Conservation (phyloP, 192 early-diverging fungal species). For the Pilobolus umbonatus region DNA sequence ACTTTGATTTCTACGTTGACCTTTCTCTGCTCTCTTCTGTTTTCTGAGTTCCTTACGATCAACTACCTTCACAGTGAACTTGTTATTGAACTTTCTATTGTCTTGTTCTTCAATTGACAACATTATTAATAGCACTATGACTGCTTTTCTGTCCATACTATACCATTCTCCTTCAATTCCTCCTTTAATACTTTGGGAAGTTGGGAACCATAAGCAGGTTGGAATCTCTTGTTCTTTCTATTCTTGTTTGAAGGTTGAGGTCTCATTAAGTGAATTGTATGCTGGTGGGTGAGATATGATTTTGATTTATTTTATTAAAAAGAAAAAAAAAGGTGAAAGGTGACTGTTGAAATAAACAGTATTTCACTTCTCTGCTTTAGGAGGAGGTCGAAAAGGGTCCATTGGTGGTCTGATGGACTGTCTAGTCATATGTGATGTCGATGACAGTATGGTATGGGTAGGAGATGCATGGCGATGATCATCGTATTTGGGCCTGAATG, state of each 20-base stretch:
- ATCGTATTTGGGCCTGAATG: no score
- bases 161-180: constrained; percentile 17
- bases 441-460: no score
- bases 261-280: no score
- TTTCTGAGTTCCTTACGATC: constrained; percentile 45
- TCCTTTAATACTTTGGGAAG: constrained; percentile 6
- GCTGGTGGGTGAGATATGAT: no score
- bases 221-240: background rate
- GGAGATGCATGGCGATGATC: no score
- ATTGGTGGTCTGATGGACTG: no score
- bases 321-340: no score
- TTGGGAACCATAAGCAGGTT: constrained; percentile 3
- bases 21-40: constrained; percentile 44
- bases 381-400: no score
- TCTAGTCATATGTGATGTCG: no score
- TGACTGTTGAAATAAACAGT: no score
- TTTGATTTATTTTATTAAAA: no score
- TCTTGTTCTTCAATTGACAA: constrained; percentile 32
- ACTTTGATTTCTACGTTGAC: constrained; percentile 7
- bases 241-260: background rate
- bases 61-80: constrained; percentile 42
- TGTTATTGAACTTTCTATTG: constrained; percentile 42
- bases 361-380: no score
- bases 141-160: background rate
- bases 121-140: background rate